A percentile compares a stretch with the other conserved stretches of the same genome.
Conservation (phyloP, 768 basidiomycete species). For the Pleurotus giganteus region DNA sequence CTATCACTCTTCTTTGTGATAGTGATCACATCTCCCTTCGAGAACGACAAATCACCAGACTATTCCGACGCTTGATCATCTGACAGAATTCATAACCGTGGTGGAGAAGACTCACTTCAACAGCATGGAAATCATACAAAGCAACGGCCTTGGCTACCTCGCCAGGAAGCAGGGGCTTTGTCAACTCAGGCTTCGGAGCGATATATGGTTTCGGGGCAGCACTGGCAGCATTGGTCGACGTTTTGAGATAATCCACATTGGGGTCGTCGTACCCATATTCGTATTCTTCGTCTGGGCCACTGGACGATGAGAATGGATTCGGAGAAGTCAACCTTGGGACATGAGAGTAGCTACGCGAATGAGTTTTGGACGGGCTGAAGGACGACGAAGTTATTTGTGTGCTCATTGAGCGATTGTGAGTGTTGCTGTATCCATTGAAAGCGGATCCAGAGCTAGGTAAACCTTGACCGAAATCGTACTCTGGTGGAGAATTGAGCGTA, state of each 20-base stretch:
- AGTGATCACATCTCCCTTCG: conserved; percentile 71
- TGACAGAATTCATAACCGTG: background rate
- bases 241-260: background rate
- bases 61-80: conserved; percentile 25
- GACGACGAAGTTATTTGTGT: conserved; percentile 8
- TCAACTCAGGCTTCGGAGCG: conserved; percentile 49
- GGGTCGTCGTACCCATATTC: background rate
- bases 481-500: conserved; percentile 10
- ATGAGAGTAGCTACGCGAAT: background rate
- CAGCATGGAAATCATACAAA: conserved; percentile 68
- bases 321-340: conserved; percentile 5
- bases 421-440: background rate
- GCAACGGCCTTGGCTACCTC: conserved; percentile 75
- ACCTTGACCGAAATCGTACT: background rate
- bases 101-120: conserved; percentile 47
- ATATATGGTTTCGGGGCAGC: conserved; percentile 19
- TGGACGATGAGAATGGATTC: conserved; percentile 10
- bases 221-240: conserved; percentile 9
- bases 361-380: conserved; percentile 4
- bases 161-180: conserved; percentile 43
- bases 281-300: background rate
- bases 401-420: conserved; percentile 16
- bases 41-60: conserved; percentile 74
- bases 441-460: background rate
- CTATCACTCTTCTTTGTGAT: conserved; percentile 69